A percentile compares a stretch with the other conserved stretches of the same genome.
phyloP scores from a whole-genome alignment of 2,329 filamentous ascomycete genomes.

The Talaromyces sp. region DNA sequence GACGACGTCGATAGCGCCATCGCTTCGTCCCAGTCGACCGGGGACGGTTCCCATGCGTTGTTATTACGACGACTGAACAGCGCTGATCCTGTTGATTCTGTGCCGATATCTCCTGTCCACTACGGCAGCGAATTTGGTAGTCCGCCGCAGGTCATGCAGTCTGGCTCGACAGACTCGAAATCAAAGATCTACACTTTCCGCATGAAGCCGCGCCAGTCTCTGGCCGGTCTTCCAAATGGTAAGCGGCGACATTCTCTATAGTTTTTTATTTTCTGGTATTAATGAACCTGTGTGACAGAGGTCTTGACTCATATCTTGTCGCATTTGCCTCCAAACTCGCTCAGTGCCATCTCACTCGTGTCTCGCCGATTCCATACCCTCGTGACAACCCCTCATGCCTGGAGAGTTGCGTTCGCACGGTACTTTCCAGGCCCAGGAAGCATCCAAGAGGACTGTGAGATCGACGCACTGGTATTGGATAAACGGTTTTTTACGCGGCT shows the following conservation, averaged over 20 bases:
- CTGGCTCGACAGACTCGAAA: constrained; percentile 2
- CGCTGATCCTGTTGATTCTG: constrained; percentile 13
- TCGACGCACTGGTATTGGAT: constrained; percentile 62
- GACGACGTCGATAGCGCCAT: constrained; percentile 18
- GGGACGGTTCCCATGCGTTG: constrained; percentile 17
- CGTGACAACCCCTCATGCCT: constrained; percentile 87
- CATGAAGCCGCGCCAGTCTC: constrained; percentile 43
- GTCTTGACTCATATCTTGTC: constrained; percentile 87
- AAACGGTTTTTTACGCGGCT: constrained; percentile 77
- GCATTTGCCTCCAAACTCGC: constrained; percentile 78
- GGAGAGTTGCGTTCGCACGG: constrained; percentile 86
- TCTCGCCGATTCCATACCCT: constrained; percentile 82
- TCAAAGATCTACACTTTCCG: constrained; percentile 50
- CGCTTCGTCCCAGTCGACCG: constrained; percentile 19
- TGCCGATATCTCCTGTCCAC: constrained; percentile 43
- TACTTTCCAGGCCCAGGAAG: constrained; percentile 77
- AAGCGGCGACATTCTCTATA: constrained; percentile 19
- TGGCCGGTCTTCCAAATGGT: constrained; percentile 77
- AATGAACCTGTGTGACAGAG: constrained; percentile 52
- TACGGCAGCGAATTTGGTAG: constrained; percentile 35
- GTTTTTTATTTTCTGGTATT: constrained; percentile 10
- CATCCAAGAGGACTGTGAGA: constrained; percentile 40
- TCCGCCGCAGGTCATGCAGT: background rate
- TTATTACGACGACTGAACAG: constrained; percentile 28
- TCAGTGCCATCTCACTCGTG: constrained; percentile 77